phyloP scores from a whole-genome alignment of 2,329 filamentous ascomycete genomes.

The Lachnellula willkommii region DNA sequence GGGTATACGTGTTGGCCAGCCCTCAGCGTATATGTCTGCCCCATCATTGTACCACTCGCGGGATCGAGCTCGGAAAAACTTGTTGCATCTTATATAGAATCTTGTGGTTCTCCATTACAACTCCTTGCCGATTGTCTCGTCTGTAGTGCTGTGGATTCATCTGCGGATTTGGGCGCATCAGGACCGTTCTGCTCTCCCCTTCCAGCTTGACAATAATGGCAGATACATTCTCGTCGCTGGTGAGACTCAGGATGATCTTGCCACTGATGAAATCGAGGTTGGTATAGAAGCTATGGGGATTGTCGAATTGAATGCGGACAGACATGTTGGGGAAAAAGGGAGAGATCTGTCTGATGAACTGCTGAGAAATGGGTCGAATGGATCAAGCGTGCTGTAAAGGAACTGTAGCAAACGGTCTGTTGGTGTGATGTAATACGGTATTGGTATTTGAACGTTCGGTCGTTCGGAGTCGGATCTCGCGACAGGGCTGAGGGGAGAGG shows the following conservation, averaged over 20 bases:
- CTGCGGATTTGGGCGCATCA: constrained; percentile 24
- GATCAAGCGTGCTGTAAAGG: not conserved
- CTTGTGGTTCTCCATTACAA: constrained; percentile 59
- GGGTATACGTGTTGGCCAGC: constrained; percentile 70
- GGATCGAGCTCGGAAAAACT: constrained; percentile 55
- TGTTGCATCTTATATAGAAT: constrained; percentile 69
- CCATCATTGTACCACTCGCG: constrained; percentile 22
- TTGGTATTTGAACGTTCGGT: not conserved
- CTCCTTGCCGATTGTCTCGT: constrained; percentile 20
- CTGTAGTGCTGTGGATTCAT: constrained; percentile 12
- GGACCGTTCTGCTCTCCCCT: constrained; percentile 66
- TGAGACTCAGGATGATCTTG: constrained; percentile 50
- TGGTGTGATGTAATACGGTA: not conserved
- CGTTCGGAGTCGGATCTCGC: not conserved
- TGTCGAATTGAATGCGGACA: constrained; percentile 61
- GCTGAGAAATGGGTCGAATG: not conserved
- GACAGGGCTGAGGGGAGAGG: not conserved
- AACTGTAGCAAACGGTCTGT: not conserved
- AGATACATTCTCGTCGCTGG: constrained; percentile 63
- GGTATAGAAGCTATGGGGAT: constrained; percentile 67
- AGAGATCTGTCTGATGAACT: not conserved
- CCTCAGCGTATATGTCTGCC: constrained; percentile 52
- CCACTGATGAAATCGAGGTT: constrained; percentile 72
- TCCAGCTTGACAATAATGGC: constrained; percentile 79
- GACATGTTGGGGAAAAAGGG: constrained; percentile 46